Evolutionary conservation across 164 flowering plant genomes (phyloP).

Genomic region (Platanus orientalis): DNA sequence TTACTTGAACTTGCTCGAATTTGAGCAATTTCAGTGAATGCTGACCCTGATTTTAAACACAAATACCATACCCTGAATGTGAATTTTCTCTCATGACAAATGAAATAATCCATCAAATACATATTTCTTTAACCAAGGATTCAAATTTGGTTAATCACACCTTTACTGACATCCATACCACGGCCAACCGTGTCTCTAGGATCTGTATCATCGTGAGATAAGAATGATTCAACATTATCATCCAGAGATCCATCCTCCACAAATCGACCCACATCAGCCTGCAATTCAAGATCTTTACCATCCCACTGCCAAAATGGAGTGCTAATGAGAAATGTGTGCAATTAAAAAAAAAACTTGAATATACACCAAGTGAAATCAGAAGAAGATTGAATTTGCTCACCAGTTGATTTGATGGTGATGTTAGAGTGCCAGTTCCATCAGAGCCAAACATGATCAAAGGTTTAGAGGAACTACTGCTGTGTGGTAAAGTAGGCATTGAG

Average conservation of each 20-base stretch:
- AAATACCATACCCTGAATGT: constrained; percentile 2
- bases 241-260: constrained; percentile 91
- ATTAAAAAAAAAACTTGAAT: background rate
- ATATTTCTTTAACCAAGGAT: background rate
- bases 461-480: constrained; percentile 67
- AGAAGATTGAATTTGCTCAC: constrained; percentile 32
- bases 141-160: constrained; percentile 22
- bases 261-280: constrained; percentile 87
- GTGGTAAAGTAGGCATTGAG: constrained; percentile 85
- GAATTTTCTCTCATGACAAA: constrained; percentile 7
- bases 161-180: constrained; percentile 82
- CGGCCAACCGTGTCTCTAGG: constrained; percentile 79
- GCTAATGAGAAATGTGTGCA: constrained; percentile 30
- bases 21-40: constrained; percentile 61
- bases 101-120: background rate
- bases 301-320: constrained; percentile 74
- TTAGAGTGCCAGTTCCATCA: constrained; percentile 74
- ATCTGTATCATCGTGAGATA: constrained; percentile 86
- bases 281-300: constrained; percentile 79
- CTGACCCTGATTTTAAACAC: constrained; percentile 45
- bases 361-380: background rate
- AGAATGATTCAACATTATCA: constrained; percentile 93
- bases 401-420: constrained; percentile 92
- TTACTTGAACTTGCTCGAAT: constrained; percentile 76
- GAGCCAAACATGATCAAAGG: constrained; percentile 76